Evolutionary conservation across 495 filamentous ascomycete genomes (phyloP).

Genomic region (Daldinia grandis): DNA sequence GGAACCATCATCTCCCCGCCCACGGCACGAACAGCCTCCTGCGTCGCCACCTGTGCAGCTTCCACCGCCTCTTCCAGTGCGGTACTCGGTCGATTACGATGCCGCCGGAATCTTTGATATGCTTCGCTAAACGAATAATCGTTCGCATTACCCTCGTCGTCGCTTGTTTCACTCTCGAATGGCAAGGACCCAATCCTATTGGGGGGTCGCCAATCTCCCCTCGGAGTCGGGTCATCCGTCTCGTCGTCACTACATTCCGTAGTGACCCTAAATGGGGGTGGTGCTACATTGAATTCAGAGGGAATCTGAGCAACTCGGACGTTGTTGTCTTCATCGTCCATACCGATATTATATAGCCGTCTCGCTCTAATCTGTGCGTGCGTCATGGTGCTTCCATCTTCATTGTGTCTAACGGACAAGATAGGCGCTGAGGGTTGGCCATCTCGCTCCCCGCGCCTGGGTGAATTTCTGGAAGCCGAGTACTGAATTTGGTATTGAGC

Average conservation of each 20-base stretch:
- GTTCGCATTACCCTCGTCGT: conserved; percentile 48
- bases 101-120: conserved; percentile 25
- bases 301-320: conserved; percentile 60
- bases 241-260: conserved; percentile 64
- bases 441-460: conserved; percentile 38
- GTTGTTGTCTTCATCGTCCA: conserved; percentile 64
- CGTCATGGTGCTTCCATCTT: conserved; percentile 54
- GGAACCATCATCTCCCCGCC: conserved; percentile 69
- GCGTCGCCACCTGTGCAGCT: conserved; percentile 61
- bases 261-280: conserved; percentile 56
- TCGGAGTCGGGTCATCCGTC: conserved; percentile 47
- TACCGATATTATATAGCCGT: conserved; percentile 54
- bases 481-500: conserved; percentile 81
- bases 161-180: conserved; percentile 58
- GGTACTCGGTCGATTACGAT: conserved; percentile 49
- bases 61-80: conserved; percentile 59
- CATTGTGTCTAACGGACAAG: conserved; percentile 56
- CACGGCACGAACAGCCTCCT: conserved; percentile 63
- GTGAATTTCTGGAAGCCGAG: conserved; percentile 43
- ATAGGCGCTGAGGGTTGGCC: conserved; percentile 47
- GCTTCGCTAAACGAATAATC: conserved; percentile 39
- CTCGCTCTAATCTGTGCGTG: conserved; percentile 50
- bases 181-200: conserved; percentile 60
- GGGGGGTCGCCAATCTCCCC: conserved; percentile 44
- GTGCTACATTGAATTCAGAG: conserved; percentile 55